Conservation (phyloP, 2,329 filamentous ascomycete species). For the Ophiostoma tasmaniense region DNA sequence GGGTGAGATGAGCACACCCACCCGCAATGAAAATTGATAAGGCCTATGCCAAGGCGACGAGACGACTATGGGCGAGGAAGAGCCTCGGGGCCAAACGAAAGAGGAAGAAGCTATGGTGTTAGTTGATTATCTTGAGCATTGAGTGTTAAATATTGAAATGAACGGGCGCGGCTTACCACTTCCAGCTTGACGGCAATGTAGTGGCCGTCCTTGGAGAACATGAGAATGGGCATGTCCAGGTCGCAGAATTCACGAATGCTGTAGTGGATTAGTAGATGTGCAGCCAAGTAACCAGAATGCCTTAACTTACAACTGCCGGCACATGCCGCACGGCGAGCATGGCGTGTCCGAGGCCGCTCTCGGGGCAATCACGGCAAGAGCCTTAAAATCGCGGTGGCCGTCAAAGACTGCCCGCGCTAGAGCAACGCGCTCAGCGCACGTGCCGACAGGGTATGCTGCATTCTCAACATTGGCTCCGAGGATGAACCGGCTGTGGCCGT, state of each 20-base stretch:
- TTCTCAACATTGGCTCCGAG: slow-evolving; percentile 89
- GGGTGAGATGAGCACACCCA: not conserved
- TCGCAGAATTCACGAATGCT: slow-evolving; percentile 71
- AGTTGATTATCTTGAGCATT: not conserved
- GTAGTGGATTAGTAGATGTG: slow-evolving; percentile 10
- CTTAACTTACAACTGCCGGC: slow-evolving; percentile 69
- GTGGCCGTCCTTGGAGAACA: slow-evolving; percentile 79
- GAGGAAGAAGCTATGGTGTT: slow-evolving; percentile 48
- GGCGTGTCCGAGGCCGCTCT: slow-evolving; percentile 42
- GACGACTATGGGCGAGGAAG: slow-evolving; percentile 27
- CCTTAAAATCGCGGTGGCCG: slow-evolving; percentile 54
- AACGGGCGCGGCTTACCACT: slow-evolving; percentile 44
- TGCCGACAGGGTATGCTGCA: slow-evolving; percentile 86
- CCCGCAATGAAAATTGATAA: not conserved
- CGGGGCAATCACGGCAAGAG: slow-evolving; percentile 79
- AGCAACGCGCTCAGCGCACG: slow-evolving; percentile 88
- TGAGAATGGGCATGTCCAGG: slow-evolving; percentile 67
- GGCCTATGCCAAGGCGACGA: not conserved
- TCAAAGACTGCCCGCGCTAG: slow-evolving; percentile 67
- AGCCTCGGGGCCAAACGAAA: slow-evolving; percentile 59
- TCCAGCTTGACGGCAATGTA: slow-evolving; percentile 62
- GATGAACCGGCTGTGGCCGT: slow-evolving; percentile 31
- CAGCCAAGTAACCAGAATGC: not conserved
- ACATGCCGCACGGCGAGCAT: slow-evolving; percentile 86
- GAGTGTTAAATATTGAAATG: not conserved